Conservation (phyloP, 75 land plant species). For the Ceratopteris richardii region DNA sequence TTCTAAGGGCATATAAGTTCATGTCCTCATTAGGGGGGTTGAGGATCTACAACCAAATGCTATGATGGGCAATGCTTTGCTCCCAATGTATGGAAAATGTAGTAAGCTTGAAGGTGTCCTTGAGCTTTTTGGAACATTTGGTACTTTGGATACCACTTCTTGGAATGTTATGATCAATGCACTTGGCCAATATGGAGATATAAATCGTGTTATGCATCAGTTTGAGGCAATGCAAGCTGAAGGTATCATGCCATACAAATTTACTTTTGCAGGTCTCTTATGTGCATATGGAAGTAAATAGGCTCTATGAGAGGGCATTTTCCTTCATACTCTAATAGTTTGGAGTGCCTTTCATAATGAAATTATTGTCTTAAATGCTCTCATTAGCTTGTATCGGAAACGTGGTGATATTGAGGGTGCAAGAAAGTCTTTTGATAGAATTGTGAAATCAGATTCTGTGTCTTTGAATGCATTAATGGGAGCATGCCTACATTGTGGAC, state of each 20-base stretch:
- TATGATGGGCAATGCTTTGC: conserved; percentile 3
- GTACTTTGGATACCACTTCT: conserved; percentile 24
- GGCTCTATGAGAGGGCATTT: conserved; percentile 29
- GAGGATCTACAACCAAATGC: not conserved
- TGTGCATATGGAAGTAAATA: conserved; percentile 32
- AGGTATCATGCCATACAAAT: conserved; percentile 37
- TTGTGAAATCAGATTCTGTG: conserved; percentile 21
- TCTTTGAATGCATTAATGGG: conserved; percentile 56
- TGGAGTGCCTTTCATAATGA: conserved; percentile 27
- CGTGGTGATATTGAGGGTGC: conserved; percentile 45
- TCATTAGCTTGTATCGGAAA: conserved; percentile 55
- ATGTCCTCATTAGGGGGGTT: not conserved
- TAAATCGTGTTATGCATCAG: conserved; percentile 29
- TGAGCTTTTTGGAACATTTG: not conserved
- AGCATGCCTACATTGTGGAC: conserved; percentile 41
- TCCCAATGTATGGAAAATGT: conserved; percentile 4
- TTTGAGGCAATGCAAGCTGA: conserved; percentile 23
- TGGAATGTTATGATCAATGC: conserved; percentile 43
- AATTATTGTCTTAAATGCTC: conserved; percentile 46
- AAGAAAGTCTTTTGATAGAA: conserved; percentile 21
- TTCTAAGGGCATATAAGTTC: not conserved
- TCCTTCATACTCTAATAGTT: conserved; percentile 26
- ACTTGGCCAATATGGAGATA: conserved; percentile 8
- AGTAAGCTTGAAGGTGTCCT: not conserved
- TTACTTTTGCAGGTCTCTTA: conserved; percentile 32